Evolutionary conservation across 306 rosid genomes (phyloP).

Genomic region (Acacia confusa): DNA sequence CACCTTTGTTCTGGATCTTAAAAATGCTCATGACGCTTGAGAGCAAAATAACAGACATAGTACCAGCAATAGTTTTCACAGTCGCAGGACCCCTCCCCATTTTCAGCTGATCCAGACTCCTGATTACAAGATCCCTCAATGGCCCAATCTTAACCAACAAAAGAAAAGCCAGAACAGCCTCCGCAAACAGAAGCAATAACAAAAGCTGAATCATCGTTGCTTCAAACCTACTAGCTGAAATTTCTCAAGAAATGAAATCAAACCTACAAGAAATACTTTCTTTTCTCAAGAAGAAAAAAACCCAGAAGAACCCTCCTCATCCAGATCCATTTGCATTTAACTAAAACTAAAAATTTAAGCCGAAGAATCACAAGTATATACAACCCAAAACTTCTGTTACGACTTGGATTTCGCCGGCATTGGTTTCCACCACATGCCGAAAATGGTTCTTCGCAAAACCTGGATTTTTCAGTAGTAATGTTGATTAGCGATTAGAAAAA

Average conservation of each 20-base stretch:
- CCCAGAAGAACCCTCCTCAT: slow-evolving; percentile 21
- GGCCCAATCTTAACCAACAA: slow-evolving; percentile 85
- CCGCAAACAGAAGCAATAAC: slow-evolving; percentile 78
- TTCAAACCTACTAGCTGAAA: slow-evolving; percentile 30
- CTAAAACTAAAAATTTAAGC: slow-evolving; percentile 10
- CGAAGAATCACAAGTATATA: slow-evolving; percentile 31
- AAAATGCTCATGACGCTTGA: slow-evolving; percentile 82
- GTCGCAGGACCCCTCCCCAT: slow-evolving; percentile 90
- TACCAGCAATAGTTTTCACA: slow-evolving; percentile 80
- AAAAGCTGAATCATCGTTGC: slow-evolving; percentile 78
- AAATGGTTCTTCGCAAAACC: slow-evolving; percentile 23
- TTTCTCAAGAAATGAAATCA: slow-evolving; percentile 24
- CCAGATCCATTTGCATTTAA: slow-evolving; percentile 26
- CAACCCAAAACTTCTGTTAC: slow-evolving; percentile 22
- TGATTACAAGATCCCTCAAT: slow-evolving; percentile 84
- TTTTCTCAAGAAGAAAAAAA: slow-evolving; percentile 6
- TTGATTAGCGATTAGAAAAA: slow-evolving; percentile 29
- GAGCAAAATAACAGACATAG: slow-evolving; percentile 85
- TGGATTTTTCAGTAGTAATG: slow-evolving; percentile 1
- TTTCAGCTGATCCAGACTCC: slow-evolving; percentile 82
- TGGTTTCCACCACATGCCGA: not conserved
- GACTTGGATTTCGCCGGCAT: slow-evolving; percentile 30
- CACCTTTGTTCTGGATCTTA: slow-evolving; percentile 98
- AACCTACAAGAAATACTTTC: not conserved
- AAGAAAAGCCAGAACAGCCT: slow-evolving; percentile 68